These are phyloP conservation scores for Penicilliopsis zonata DNA, from an alignment of 495 filamentous ascomycete genomes.

Conservation along the genomic window DNA sequence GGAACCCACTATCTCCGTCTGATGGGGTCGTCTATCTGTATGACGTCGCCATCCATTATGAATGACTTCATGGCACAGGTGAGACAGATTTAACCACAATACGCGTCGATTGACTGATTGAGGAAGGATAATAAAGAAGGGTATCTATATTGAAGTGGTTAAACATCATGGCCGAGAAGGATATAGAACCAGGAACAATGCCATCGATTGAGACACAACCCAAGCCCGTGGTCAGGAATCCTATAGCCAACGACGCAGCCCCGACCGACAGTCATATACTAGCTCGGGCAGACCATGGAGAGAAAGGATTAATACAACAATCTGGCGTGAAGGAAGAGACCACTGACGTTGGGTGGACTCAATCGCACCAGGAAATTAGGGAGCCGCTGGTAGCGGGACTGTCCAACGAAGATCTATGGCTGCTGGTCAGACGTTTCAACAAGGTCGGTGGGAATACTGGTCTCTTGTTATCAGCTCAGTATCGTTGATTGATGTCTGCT, in stretches of 20 bases:
- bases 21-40: too few relatives aligned
- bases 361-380: conserved; percentile 42
- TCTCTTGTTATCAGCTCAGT: not conserved
- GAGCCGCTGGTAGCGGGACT: conserved; percentile 58
- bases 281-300: conserved; percentile 29
- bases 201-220: too few relatives aligned
- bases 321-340: conserved; percentile 36
- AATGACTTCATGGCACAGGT: too few relatives aligned
- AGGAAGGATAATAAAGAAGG: too few relatives aligned
- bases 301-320: conserved; percentile 38
- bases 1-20: too few relatives aligned
- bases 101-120: too few relatives aligned
- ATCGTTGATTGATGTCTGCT: conserved; percentile 3
- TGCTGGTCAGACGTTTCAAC: conserved; percentile 70
- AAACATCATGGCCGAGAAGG: too few relatives aligned
- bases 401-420: conserved; percentile 76
- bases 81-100: too few relatives aligned
- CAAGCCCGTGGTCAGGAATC: too few relatives aligned
- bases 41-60: too few relatives aligned
- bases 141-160: too few relatives aligned
- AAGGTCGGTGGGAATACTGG: conserved; percentile 39
- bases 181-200: too few relatives aligned
- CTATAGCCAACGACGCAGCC: conserved; percentile 2
- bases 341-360: conserved; percentile 64
- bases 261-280: conserved; percentile 39